phyloP scores from a whole-genome alignment of 768 basidiomycete genomes.

The Kwoniella shandongensis region DNA sequence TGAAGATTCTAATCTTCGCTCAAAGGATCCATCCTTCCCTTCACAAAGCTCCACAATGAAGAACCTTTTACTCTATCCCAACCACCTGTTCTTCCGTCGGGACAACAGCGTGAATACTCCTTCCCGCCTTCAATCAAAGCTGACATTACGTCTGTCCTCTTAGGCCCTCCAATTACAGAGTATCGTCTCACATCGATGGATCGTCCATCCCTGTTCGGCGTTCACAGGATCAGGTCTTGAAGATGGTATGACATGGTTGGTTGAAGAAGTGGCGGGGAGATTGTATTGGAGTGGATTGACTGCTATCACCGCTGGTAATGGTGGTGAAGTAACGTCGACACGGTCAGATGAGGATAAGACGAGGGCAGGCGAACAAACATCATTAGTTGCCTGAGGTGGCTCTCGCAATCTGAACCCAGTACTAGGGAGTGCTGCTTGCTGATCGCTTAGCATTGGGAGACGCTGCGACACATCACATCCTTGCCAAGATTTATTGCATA shows the following conservation, averaged over 20 bases:
- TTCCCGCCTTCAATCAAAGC: background rate
- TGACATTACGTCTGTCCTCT: too few species aligned
- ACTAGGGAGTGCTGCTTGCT: too few species aligned
- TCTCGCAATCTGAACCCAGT: too few species aligned
- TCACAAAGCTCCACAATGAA: background rate
- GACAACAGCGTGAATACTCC: background rate
- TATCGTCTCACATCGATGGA: conserved; percentile 87
- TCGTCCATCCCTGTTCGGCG: conserved; percentile 87
- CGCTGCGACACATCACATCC: too few species aligned
- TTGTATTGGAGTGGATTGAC: conserved; percentile 63
- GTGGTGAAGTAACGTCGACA: background rate
- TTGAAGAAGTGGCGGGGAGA: conserved; percentile 79
- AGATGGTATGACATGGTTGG: conserved; percentile 86
- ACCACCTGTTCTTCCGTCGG: background rate
- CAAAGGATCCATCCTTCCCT: background rate
- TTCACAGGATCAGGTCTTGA: conserved; percentile 82
- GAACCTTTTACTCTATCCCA: background rate
- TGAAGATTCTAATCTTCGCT: too few species aligned
- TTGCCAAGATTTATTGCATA: background rate
- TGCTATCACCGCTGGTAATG: background rate
- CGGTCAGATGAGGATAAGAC: too few species aligned
- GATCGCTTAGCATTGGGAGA: too few species aligned
- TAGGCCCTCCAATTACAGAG: conserved; percentile 78
- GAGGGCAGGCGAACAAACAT: too few species aligned
- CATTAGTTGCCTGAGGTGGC: too few species aligned